A percentile compares a stretch with the other conserved stretches of the same genome.
Conservation (phyloP, 1,284 basidiomycete genomes). For the Puccinia polysora region DNA sequence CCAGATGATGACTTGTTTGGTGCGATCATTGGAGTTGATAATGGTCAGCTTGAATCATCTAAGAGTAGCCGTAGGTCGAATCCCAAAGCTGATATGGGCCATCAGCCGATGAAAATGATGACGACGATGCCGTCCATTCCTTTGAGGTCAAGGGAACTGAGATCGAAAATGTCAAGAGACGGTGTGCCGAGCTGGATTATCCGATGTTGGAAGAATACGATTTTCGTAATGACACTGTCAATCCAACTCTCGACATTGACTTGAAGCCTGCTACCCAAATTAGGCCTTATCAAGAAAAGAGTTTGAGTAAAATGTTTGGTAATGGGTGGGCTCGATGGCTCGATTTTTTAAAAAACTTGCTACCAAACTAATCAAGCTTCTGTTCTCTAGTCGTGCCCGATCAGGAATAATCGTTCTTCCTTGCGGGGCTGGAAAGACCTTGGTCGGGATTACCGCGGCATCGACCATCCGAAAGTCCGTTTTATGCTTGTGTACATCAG, state of each 20-base stretch:
- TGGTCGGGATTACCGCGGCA: conserved; percentile 97
- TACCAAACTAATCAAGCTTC: neutral
- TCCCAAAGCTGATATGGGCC: neutral
- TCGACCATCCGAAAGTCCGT: conserved; percentile 99
- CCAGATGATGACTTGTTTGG: conserved; percentile 73
- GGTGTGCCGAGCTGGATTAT: conserved; percentile 85
- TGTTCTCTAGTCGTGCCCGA: conserved; percentile 68
- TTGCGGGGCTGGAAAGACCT: conserved; percentile 96
- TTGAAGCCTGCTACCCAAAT: conserved; percentile 93
- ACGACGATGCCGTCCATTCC: conserved; percentile 89
- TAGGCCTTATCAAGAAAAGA: conserved; percentile 93
- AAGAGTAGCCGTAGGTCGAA: neutral
- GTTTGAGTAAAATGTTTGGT: conserved; percentile 95
- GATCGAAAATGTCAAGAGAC: conserved; percentile 63
- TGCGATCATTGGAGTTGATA: conserved; percentile 81
- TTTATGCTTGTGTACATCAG: conserved; percentile 93
- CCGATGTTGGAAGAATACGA: conserved; percentile 98
- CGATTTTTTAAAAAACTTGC: neutral
- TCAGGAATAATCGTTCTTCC: conserved; percentile 98
- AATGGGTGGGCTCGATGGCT: conserved; percentile 65
- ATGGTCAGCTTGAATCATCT: conserved; percentile 59
- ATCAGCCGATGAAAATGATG: conserved; percentile 80
- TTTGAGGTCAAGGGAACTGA: conserved; percentile 87
- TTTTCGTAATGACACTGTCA: conserved; percentile 89
- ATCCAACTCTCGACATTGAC: conserved; percentile 92